Conservation (phyloP, 371 early-diverging fungal species). For the Mucor irregularis region DNA sequence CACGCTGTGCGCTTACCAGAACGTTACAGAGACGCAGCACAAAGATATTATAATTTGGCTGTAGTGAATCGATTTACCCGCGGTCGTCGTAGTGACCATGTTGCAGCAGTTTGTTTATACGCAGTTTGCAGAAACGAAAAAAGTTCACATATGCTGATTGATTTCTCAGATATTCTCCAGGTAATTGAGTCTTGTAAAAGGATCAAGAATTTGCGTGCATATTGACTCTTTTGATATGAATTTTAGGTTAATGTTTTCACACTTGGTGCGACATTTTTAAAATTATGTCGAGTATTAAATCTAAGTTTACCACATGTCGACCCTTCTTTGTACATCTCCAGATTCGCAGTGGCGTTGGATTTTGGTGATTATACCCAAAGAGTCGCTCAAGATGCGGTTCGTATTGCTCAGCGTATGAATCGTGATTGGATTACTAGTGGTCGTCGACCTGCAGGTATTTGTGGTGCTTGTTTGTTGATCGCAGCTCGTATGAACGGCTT, state of each 20-base stretch:
- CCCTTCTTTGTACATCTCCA: slow-evolving; percentile 94
- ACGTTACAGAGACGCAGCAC: slow-evolving; percentile 85
- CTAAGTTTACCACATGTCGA: slow-evolving; percentile 91
- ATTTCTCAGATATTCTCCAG: slow-evolving; percentile 92
- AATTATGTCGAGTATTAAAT: slow-evolving; percentile 76
- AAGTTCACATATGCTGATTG: slow-evolving; percentile 96
- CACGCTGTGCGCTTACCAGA: slow-evolving; percentile 71
- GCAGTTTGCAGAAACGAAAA: slow-evolving; percentile 93
- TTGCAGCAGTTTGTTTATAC: slow-evolving; percentile 97
- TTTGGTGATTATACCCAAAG: slow-evolving; percentile 88
- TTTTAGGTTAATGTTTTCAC: slow-evolving; percentile 86
- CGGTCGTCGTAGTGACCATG: slow-evolving; percentile 86
- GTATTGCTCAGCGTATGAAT: slow-evolving; percentile 95
- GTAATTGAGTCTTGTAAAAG: too few relatives aligned
- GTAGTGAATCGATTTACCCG: slow-evolving; percentile 90
- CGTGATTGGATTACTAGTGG: slow-evolving; percentile 98
- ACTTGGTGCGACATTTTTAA: slow-evolving; percentile 92
- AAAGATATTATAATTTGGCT: slow-evolving; percentile 94
- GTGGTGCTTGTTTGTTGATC: slow-evolving; percentile 96
- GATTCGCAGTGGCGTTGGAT: slow-evolving; percentile 92
- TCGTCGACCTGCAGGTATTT: slow-evolving; percentile 97
- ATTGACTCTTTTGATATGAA: too few relatives aligned
- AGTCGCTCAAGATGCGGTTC: slow-evolving; percentile 83
- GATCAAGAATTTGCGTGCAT: too few relatives aligned
- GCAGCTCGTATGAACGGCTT: slow-evolving; percentile 96